phyloP scores from a whole-genome alignment of 768 basidiomycete species.

The Termitomyces heimii region DNA sequence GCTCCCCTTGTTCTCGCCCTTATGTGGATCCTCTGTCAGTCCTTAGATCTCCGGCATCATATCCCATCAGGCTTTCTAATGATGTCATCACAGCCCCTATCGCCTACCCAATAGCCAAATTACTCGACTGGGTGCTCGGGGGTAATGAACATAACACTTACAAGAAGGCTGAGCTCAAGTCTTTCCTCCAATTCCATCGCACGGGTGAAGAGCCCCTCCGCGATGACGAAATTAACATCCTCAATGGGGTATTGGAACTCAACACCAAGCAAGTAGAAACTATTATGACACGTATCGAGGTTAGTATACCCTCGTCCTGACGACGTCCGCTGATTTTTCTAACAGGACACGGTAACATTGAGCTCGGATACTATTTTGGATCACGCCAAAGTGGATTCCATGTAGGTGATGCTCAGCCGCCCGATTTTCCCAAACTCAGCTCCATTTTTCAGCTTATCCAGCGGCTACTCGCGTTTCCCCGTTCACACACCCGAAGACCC shows the following conservation, averaged over 20 bases:
- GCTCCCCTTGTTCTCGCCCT: constrained; percentile 67
- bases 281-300: constrained; percentile 81
- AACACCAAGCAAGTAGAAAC: constrained; percentile 69
- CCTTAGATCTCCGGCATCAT: neutral
- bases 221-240: constrained; percentile 77
- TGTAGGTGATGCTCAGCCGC: constrained; percentile 33
- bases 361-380: constrained; percentile 75
- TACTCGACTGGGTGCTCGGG: constrained; percentile 82
- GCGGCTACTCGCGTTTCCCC: constrained; percentile 91
- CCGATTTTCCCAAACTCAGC: neutral
- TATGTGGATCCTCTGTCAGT: constrained; percentile 57
- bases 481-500: constrained; percentile 71
- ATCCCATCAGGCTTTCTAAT: constrained; percentile 27
- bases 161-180: constrained; percentile 77
- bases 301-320: constrained; percentile 19
- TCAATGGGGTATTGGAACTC: constrained; percentile 76
- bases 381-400: constrained; percentile 67
- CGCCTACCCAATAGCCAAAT: constrained; percentile 74
- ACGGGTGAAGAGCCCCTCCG: constrained; percentile 71
- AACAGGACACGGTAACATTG: constrained; percentile 77
- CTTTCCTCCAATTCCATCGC: constrained; percentile 76
- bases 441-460: constrained; percentile 40
- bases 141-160: constrained; percentile 66
- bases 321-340: neutral
- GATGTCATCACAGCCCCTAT: constrained; percentile 52